A percentile compares a stretch with the other conserved stretches of the same genome.
Evolutionary conservation across 805 yeast species (phyloP).

Genomic region (Saccharomyces mikatae): DNA sequence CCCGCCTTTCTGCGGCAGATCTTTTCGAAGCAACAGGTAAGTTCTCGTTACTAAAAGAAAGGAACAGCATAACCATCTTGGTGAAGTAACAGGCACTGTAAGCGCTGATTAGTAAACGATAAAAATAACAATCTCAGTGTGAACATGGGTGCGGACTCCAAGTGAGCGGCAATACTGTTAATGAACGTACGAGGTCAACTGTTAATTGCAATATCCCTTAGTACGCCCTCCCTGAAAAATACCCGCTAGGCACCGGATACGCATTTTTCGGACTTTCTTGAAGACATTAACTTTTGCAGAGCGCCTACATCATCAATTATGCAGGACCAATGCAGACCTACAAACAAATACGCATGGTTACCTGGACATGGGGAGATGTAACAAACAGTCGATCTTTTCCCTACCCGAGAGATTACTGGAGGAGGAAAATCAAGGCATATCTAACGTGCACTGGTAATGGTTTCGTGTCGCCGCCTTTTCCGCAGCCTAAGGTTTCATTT

Average conservation of each 20-base stretch:
- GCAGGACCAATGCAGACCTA: neutral
- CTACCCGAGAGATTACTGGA: too few species aligned
- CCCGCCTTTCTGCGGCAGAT: too few species aligned
- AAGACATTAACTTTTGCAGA: neutral
- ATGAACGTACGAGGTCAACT: neutral
- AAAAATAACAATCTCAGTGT: neutral
- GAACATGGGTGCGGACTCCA: neutral
- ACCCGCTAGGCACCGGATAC: neutral
- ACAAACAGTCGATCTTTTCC: too few species aligned
- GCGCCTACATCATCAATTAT: neutral
- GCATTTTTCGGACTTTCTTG: neutral
- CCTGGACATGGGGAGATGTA: neutral
- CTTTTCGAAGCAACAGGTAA: too few species aligned
- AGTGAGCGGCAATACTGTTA: neutral
- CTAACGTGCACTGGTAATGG: too few species aligned
- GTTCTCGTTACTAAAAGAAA: too few species aligned
- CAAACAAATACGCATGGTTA: neutral
- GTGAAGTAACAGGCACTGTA: too few species aligned
- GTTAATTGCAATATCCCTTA: neutral
- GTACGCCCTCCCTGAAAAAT: neutral
- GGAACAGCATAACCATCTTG: too few species aligned
- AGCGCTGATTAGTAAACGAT: too few species aligned
- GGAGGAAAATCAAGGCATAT: too few species aligned
- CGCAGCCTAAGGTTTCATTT: neutral
- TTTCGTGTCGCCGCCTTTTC: too few species aligned